A percentile compares a stretch with the other conserved stretches of the same genome.
phyloP scores from a whole-genome alignment of 176 grass and related monocot genomes.

The Avena eriantha region DNA sequence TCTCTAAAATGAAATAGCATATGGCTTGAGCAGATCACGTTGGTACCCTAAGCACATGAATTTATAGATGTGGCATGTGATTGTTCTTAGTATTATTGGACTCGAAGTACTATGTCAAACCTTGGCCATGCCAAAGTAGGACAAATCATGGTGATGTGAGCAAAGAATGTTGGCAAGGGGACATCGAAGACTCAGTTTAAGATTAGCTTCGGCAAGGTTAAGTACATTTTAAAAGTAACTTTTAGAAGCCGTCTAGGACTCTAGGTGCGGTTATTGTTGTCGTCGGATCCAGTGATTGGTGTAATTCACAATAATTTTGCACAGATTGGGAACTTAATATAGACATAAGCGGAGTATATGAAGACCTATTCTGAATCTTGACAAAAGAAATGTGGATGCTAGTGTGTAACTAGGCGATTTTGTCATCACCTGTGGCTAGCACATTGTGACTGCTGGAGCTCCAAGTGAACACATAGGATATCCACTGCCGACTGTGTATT shows the following conservation, averaged over 20 bases:
- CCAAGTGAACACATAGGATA: conserved; percentile 36
- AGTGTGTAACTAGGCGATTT: conserved; percentile 38
- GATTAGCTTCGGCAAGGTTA: conserved; percentile 35
- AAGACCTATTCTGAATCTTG: conserved; percentile 29
- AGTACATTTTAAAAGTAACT: background rate
- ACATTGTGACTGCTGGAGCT: conserved; percentile 30
- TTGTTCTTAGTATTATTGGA: conserved; percentile 24
- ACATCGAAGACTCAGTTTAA: conserved; percentile 21
- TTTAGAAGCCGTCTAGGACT: background rate
- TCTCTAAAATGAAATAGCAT: background rate
- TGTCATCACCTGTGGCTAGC: conserved; percentile 30
- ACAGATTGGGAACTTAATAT: background rate
- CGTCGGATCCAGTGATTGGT: background rate
- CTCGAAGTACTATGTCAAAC: conserved; percentile 25
- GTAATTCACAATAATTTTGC: conserved; percentile 10
- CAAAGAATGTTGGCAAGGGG: conserved; percentile 33
- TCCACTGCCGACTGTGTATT: conserved; percentile 25
- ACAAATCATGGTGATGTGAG: conserved; percentile 43
- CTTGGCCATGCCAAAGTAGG: conserved; percentile 49
- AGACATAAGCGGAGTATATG: conserved; percentile 32
- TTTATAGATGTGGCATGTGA: conserved; percentile 43
- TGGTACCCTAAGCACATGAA: background rate
- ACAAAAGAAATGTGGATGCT: conserved; percentile 44
- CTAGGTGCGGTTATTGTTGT: background rate
- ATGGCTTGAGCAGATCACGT: conserved; percentile 37